Base-by-base conservation (phyloP, 139 green algal species). In the Micractinium conductrix region DNA sequence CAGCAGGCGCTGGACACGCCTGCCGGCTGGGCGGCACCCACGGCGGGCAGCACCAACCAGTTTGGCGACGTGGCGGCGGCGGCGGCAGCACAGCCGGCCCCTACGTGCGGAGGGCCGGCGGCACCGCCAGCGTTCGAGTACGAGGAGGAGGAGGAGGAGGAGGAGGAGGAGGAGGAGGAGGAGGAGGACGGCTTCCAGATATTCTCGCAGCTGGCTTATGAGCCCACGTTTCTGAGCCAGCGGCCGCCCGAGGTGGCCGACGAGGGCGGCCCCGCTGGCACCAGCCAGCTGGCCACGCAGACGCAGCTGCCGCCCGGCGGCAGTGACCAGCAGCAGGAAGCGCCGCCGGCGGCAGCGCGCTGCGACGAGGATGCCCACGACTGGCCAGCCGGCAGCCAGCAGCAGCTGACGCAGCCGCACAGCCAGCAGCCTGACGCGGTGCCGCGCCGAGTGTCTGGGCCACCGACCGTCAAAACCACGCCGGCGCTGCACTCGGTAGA, bases 121-220 rank as follows among this genome's bases (percentile, higher is more conserved):
- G 42, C 42, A 75, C 40, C 19, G 30, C 35, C 68, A 48, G 68
- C 68, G n/a, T n/a, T n/a, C n/a, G n/a, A 48, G 68, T 21, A 48
- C 2, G 37, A 48, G 68, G 37, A 74, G 37, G 24, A 24, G 16
- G 24, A 58, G 70, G 42, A 58, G 70, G 42, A 58, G 42, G 26
- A 58, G 42, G 58, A 80, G 22, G 24, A 69, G 21, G 63, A 82
- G 12, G 69, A 79, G 21, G 86, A 87, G 38, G 71, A 84, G n/a
- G 80, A 85, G 38, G 48, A 81, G 22, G 87, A 88, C 58, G 71
- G 78, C 53, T 90, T 90, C 69, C 60, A 85, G 44, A 82, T 90
- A 26, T 69, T 83, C 48, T 86, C 74, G 24, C 83, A 87, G 75
- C 87, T 80, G 28, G 40, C 74, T 6, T 90, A 90, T 37, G 87